phyloP scores from a whole-genome alignment of 2,329 filamentous ascomycete genomes.

The Diaporthe ampelina region DNA sequence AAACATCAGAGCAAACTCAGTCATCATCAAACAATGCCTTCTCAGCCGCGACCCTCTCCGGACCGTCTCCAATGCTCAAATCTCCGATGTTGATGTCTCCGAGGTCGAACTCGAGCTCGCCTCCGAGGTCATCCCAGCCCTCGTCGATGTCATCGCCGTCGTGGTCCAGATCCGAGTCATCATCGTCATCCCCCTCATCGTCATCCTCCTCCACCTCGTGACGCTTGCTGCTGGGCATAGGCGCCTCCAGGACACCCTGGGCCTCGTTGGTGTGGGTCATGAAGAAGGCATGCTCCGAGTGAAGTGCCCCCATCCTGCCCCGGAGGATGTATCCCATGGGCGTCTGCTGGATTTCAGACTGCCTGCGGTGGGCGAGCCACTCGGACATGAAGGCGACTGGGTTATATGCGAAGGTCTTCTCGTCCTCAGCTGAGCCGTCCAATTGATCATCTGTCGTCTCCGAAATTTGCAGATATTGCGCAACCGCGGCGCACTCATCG shows the following conservation, averaged over 20 bases:
- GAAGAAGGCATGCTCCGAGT: constrained; percentile 67
- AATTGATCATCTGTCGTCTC: constrained; percentile 25
- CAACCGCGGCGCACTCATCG: constrained; percentile 57
- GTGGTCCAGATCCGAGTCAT: background rate
- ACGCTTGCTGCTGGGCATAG: background rate
- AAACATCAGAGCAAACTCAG: background rate
- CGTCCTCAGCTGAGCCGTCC: background rate
- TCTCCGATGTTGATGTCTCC: background rate
- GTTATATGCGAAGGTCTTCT: constrained; percentile 46
- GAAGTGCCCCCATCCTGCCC: constrained; percentile 59
- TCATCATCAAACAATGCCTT: background rate
- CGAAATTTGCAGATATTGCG: constrained; percentile 49
- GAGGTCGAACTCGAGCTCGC: background rate
- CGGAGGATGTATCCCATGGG: constrained; percentile 71
- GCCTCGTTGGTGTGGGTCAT: background rate
- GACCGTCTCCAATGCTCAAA: background rate
- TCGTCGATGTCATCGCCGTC: background rate
- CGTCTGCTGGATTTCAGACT: constrained; percentile 70
- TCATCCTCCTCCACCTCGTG: background rate
- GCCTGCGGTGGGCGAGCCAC: constrained; percentile 68
- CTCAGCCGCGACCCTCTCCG: background rate
- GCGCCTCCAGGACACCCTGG: background rate
- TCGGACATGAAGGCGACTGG: constrained; percentile 66
- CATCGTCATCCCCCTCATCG: background rate
- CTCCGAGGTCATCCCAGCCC: constrained; percentile 9